Evolutionary conservation across 2,329 filamentous ascomycete genomes (phyloP), one percentile per base, ranked within the genome.

Genomic region (Beauveria pseudobassiana): DNA sequence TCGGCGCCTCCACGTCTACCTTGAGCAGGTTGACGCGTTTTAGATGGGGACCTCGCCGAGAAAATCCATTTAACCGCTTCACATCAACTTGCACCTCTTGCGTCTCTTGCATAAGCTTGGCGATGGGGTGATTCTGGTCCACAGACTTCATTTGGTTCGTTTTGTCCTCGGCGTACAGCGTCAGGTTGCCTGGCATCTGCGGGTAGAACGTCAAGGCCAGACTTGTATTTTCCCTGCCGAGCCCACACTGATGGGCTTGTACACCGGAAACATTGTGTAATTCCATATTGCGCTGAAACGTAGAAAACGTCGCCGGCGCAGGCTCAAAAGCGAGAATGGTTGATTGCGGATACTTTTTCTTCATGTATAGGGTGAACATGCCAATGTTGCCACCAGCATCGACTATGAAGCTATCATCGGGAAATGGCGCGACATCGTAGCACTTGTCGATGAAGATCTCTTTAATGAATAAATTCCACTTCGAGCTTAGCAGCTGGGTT

Each of bases 351-450:
- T 69, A 67, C 53, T 66, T 65, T 9, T 55, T 20, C 62, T 69
- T 70, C 62, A 67, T 68, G 62, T 67, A 71, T 1, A 69, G 26
- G 28, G 61, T 63, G 61, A 70, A 70, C 26, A 71, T 46, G 45
- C 69, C 69, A 34, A 71, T 68, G 58, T 70, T 67, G 48, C 65
- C 69, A 22, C 69, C 69, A 14, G 62, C 68, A 50, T 70, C 68
- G 28, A 70, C 56, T 16, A 69, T 59, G 43, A 67, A 65, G n/a
- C 63, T 51, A 3, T 64, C 56, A 3, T 58, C 26, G 0, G 66
- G 59, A 2, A 69, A 48, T 1, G 54, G 0, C 0, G 55, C 51
- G 4, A 64, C 54, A 26, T 67, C 65, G 54, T 69, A 69, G 61
- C 66, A 68, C 12, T 62, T 48, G 53, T 69, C 66, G 22, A 63